Evolutionary conservation across 495 filamentous ascomycete species (phyloP).

Genomic region (Penicillium verhagenii): DNA sequence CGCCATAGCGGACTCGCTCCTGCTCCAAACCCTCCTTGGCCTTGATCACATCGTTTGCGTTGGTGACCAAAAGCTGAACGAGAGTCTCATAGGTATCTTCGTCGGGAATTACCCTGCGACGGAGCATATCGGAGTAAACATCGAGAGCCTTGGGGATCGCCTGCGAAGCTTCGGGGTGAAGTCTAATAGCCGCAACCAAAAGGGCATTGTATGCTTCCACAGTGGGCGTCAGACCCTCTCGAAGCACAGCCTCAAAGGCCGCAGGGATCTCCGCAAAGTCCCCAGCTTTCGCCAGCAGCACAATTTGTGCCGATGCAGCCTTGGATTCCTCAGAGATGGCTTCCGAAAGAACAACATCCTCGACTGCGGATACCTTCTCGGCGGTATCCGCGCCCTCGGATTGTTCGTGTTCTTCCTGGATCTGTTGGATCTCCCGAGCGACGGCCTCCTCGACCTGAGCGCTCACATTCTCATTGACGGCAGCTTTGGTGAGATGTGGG

Average conservation of each 20-base stretch:
- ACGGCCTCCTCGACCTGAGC: slow-evolving; percentile 65
- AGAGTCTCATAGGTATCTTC: slow-evolving; percentile 82
- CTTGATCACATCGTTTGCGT: slow-evolving; percentile 68
- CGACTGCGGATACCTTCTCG: slow-evolving; percentile 28
- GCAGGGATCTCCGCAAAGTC: slow-evolving; percentile 84
- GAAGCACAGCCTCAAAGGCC: slow-evolving; percentile 83
- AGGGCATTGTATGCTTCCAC: slow-evolving; percentile 87
- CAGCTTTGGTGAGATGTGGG: slow-evolving; percentile 58
- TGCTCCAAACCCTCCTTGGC: slow-evolving; percentile 71
- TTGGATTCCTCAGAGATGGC: slow-evolving; percentile 53
- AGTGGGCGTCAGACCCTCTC: slow-evolving; percentile 72
- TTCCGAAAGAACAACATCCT: slow-evolving; percentile 32
- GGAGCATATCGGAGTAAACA: slow-evolving; percentile 95
- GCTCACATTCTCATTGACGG: slow-evolving; percentile 52
- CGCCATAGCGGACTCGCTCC: slow-evolving; percentile 75
- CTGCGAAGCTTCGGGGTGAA: slow-evolving; percentile 67
- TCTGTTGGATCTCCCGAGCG: slow-evolving; percentile 57
- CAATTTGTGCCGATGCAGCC: slow-evolving; percentile 71
- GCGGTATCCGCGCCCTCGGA: slow-evolving; percentile 41
- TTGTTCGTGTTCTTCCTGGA: slow-evolving; percentile 48
- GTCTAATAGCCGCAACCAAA: slow-evolving; percentile 74
- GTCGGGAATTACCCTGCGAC: slow-evolving; percentile 76
- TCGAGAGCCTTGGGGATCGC: slow-evolving; percentile 86
- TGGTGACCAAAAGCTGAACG: slow-evolving; percentile 74
- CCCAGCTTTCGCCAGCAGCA: slow-evolving; percentile 61